Evolutionary conservation across 768 basidiomycete genomes (phyloP).

Genomic region (Collybia mongolica): DNA sequence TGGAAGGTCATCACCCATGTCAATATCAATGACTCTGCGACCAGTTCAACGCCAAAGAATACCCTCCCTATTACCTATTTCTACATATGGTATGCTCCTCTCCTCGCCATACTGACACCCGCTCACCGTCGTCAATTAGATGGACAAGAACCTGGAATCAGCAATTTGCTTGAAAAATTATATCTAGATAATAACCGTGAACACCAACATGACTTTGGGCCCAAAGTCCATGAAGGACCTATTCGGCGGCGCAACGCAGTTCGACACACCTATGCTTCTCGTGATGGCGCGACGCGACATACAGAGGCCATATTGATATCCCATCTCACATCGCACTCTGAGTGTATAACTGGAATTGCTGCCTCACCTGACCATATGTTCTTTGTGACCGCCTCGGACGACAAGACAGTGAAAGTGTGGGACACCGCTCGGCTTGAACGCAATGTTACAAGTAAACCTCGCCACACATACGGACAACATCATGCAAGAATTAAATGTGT

Average conservation of each 20-base stretch:
- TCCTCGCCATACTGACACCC: neutral
- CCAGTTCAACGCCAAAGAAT: constrained; percentile 45
- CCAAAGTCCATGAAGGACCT: constrained; percentile 79
- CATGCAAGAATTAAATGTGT: constrained; percentile 66
- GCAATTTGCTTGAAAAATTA: constrained; percentile 83
- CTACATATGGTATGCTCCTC: constrained; percentile 61
- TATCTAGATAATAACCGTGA: constrained; percentile 88
- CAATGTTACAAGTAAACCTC: constrained; percentile 85
- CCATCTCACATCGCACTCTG: constrained; percentile 81
- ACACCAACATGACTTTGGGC: constrained; percentile 89
- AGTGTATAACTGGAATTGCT: constrained; percentile 74
- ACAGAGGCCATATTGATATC: constrained; percentile 81
- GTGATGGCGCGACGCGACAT: constrained; percentile 60
- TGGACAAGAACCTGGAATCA: constrained; percentile 87
- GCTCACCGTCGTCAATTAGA: constrained; percentile 43
- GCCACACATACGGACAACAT: constrained; percentile 61
- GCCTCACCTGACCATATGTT: constrained; percentile 94
- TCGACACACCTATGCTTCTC: constrained; percentile 63
- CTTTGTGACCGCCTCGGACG: constrained; percentile 92
- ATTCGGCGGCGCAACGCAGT: constrained; percentile 72
- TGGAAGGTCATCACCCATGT: constrained; percentile 75
- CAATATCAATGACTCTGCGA: constrained; percentile 55
- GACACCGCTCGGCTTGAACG: constrained; percentile 90
- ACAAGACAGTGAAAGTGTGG: constrained; percentile 93
- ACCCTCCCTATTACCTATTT: constrained; percentile 58